Percentiles rank a stretch among this genome's conserved stretches.
Conservation (phyloP, 176 grass and related monocot species). For the Saccharum spontaneum region DNA sequence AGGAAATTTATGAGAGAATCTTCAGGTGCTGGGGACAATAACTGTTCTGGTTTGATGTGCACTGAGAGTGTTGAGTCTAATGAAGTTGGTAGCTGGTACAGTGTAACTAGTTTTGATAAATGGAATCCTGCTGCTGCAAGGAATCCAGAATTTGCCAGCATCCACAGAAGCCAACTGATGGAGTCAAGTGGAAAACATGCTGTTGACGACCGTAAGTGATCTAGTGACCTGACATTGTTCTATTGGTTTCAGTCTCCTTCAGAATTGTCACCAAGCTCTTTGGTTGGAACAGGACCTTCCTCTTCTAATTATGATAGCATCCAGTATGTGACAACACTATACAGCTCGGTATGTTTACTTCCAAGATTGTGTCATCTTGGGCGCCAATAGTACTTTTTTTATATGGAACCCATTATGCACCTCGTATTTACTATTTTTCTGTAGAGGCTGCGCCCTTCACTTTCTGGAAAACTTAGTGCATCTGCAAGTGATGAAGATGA, state of each 20-base stretch:
- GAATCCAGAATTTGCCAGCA: slow-evolving; percentile 34
- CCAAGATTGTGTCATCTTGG: slow-evolving; percentile 23
- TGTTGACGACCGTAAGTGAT: slow-evolving; percentile 52
- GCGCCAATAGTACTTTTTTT: slow-evolving; percentile 1
- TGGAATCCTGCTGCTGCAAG: slow-evolving; percentile 19
- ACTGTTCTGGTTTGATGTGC: slow-evolving; percentile 6
- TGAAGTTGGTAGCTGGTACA: slow-evolving; percentile 38
- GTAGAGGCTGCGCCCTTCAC: slow-evolving; percentile 49
- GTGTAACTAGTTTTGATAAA: slow-evolving; percentile 35
- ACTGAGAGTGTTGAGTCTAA: slow-evolving; percentile 42
- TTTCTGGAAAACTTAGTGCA: slow-evolving; percentile 50
- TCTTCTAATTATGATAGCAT: slow-evolving; percentile 54
- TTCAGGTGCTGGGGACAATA: slow-evolving; percentile 40
- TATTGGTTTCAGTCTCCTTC: background rate
- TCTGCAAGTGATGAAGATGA: slow-evolving; percentile 62
- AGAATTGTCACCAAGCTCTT: slow-evolving; percentile 12
- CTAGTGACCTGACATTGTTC: slow-evolving; percentile 19
- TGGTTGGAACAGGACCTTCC: slow-evolving; percentile 47
- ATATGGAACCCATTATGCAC: background rate
- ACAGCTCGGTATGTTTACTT: slow-evolving; percentile 43
- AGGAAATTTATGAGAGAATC: slow-evolving; percentile 41
- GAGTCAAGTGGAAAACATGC: slow-evolving; percentile 39
- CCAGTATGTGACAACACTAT: slow-evolving; percentile 36
- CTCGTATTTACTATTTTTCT: slow-evolving; percentile 30
- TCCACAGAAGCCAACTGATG: slow-evolving; percentile 25